Base-by-base conservation (phyloP, 139 green algal species). In the Tetraselmis chui region DNA sequence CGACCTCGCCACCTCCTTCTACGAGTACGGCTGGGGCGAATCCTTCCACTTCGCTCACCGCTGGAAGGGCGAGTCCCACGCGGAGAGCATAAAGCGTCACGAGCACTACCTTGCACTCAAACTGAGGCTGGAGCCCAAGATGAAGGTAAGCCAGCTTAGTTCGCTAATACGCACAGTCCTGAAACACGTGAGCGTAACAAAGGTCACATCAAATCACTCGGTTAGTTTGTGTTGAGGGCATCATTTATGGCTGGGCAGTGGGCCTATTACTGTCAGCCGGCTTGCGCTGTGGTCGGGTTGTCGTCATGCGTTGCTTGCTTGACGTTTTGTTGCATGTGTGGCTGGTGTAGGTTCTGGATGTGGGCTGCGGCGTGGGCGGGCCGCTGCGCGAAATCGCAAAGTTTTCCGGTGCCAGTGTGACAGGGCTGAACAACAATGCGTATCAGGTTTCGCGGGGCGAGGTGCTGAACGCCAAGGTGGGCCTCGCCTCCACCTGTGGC, bases 401-500 rank as follows among this genome's bases (percentile, higher is more conserved):
- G 1, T 87, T 89, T 29, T 93, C 87, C 59, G 93, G 94, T 0
- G 93, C 92, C 0, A 90, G 98, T 29, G 94, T 99, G 2, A 95
- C 92, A 11, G 97, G 97, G 84, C 93, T 98, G 85, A 99, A 96
- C 32, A 99, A 98, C 90, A 99, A 98, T 81, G 89, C 96, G 78
- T 99, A 99, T 86, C 94, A 97, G 88, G 95, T 99, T 0, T n/a
- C 92, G 32, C 89, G 95, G 28, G 93, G 90, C 31, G 93, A 80
- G 18, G 79, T 89, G 77, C 94, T 97, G 87, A 97, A 96, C 85
- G 29, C 89, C 25, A 93, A 89, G 85, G 90, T 95, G 80, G 82
- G 86, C 30, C 79, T 77, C 31, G 82, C 59, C 28, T 31, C 86
- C 2, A 78, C 78, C 2, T 85, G 76, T 31, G 25, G 30, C 23